Evolutionary conservation across 2,329 filamentous ascomycete genomes (phyloP).

Genomic region (Peltaster fructicola): DNA sequence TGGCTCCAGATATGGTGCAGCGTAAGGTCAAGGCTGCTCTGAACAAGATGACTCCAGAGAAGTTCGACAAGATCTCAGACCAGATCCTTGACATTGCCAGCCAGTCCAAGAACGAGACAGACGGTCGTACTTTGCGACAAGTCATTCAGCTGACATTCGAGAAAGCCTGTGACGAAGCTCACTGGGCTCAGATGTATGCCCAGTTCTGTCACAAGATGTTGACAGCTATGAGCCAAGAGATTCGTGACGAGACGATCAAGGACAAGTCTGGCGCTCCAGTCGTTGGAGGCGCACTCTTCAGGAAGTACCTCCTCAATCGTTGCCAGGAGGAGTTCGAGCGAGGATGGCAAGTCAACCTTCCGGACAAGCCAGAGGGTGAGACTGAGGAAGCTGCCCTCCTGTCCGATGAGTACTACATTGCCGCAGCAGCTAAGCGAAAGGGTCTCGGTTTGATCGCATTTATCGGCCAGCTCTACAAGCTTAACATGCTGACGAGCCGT

Average conservation of each 20-base stretch:
- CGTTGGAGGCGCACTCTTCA: constrained; percentile 83
- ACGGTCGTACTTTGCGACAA: constrained; percentile 86
- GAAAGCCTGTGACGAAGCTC: constrained; percentile 94
- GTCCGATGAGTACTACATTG: constrained; percentile 91
- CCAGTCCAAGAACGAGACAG: constrained; percentile 88
- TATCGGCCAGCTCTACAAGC: constrained; percentile 97
- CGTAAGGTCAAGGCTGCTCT: constrained; percentile 95
- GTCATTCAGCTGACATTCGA: constrained; percentile 98
- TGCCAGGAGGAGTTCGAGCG: constrained; percentile 98
- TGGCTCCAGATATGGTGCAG: constrained; percentile 87
- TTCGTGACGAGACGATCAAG: constrained; percentile 85
- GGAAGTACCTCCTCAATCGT: constrained; percentile 94
- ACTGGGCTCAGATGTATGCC: constrained; percentile 98
- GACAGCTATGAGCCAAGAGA: constrained; percentile 82
- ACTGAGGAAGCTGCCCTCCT: constrained; percentile 61
- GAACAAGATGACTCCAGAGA: constrained; percentile 99
- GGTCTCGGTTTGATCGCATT: constrained; percentile 97
- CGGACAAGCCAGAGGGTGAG: constrained; percentile 56
- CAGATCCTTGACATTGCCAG: constrained; percentile 84
- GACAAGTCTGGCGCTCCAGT: constrained; percentile 82
- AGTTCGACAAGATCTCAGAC: constrained; percentile 88
- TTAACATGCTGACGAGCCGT: constrained; percentile 93
- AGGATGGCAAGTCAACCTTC: constrained; percentile 83
- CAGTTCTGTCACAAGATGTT: constrained; percentile 98
- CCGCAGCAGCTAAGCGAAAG: constrained; percentile 85